A percentile compares a stretch with the other conserved stretches of the same genome.
Evolutionary conservation across 1,284 basidiomycete genomes (phyloP).

Genomic region (Coniophora puteana): DNA sequence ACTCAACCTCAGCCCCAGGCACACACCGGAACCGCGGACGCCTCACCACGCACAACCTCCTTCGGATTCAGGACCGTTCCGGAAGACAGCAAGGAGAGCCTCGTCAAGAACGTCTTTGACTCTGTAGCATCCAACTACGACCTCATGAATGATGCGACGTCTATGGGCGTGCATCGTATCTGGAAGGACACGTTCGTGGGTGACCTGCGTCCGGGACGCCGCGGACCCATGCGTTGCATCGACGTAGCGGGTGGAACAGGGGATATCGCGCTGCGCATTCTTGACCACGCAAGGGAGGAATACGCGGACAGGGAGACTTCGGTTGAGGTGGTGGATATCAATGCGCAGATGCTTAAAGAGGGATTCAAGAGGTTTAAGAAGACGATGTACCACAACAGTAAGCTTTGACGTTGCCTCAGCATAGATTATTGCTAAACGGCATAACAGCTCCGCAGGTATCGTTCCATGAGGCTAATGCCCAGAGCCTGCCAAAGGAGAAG

Average conservation of each 20-base stretch:
- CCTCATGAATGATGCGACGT: constrained; percentile 99
- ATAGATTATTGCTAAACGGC: constrained; percentile 11
- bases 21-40: constrained; percentile 7
- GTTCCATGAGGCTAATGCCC: constrained; percentile 94
- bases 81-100: constrained; percentile 70
- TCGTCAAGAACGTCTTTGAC: constrained; percentile 92
- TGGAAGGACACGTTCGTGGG: constrained; percentile 97
- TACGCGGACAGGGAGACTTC: constrained; percentile 86
- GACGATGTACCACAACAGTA: constrained; percentile 96
- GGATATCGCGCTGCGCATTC: constrained; percentile 92
- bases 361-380: constrained; percentile 89
- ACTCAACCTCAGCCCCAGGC: no score
- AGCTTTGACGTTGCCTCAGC: constrained; percentile 29
- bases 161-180: constrained; percentile 91
- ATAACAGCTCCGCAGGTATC: constrained; percentile 84
- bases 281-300: constrained; percentile 88
- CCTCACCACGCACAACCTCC: constrained; percentile 58
- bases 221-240: constrained; percentile 75
- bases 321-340: constrained; percentile 95
- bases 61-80: constrained; percentile 92
- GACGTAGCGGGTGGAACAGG: constrained; percentile 99
- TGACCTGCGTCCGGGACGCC: constrained; percentile 74
- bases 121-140: constrained; percentile 97
- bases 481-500: constrained; percentile 63
- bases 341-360: constrained; percentile 92